Conservation (phyloP, 2,329 filamentous ascomycete species). For the Colletotrichum filicis region DNA sequence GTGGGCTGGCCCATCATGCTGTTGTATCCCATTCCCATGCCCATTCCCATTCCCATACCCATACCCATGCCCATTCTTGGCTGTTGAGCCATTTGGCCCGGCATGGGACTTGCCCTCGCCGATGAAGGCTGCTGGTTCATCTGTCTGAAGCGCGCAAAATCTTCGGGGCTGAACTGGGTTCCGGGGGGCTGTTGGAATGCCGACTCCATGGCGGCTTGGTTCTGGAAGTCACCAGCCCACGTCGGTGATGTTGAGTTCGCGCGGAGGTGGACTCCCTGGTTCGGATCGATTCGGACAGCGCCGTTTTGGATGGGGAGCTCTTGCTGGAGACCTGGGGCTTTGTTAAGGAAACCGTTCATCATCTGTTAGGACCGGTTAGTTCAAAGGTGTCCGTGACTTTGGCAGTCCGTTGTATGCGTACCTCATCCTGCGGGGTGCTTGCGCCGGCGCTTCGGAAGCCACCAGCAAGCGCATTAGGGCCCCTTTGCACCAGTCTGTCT, state of each 20-base stretch:
- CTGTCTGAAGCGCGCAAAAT: slow-evolving; percentile 89
- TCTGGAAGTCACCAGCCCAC: slow-evolving; percentile 64
- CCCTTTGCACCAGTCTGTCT: slow-evolving; percentile 84
- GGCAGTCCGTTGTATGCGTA: slow-evolving; percentile 42
- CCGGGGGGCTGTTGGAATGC: slow-evolving; percentile 69
- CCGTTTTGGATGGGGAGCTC: slow-evolving; percentile 64
- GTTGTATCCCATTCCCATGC: slow-evolving; percentile 66
- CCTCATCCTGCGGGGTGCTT: slow-evolving; percentile 80
- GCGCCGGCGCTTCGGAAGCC: slow-evolving; percentile 80
- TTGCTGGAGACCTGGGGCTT: slow-evolving; percentile 70
- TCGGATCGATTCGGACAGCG: slow-evolving; percentile 58
- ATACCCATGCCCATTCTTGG: slow-evolving; percentile 52
- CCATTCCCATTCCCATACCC: slow-evolving; percentile 57
- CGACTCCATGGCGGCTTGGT: slow-evolving; percentile 77
- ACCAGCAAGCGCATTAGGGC: slow-evolving; percentile 76
- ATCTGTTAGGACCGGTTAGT: slow-evolving; percentile 64
- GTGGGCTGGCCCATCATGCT: slow-evolving; percentile 68
- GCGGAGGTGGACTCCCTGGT: slow-evolving; percentile 63
- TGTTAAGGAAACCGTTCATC: slow-evolving; percentile 93
- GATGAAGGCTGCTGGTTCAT: slow-evolving; percentile 67
- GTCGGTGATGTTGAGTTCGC: slow-evolving; percentile 64
- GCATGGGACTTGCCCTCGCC: slow-evolving; percentile 68
- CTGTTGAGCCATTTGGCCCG: slow-evolving; percentile 60
- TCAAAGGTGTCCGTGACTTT: background rate
- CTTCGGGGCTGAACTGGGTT: slow-evolving; percentile 79